These are phyloP conservation scores for Pseudocercospora pini-densiflorae DNA, from an alignment of 2,329 filamentous ascomycete genomes.

Conservation along the genomic window DNA sequence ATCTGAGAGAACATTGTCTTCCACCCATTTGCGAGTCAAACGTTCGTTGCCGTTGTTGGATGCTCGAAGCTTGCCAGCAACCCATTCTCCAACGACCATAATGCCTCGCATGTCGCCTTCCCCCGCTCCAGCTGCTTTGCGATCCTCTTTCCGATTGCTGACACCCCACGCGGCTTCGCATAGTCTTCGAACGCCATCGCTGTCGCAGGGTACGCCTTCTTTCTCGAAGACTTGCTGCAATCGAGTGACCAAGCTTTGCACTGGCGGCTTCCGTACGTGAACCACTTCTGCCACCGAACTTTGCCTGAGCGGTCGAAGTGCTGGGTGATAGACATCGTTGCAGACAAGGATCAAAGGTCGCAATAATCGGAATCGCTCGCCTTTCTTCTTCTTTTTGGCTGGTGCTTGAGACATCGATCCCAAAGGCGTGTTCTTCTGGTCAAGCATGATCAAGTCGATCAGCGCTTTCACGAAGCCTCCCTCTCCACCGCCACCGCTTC, in stretches of 20 bases:
- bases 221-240: constrained; percentile 85
- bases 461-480: constrained; percentile 95
- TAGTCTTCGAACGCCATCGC: constrained; percentile 82
- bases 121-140: constrained; percentile 59
- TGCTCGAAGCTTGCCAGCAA: constrained; percentile 69
- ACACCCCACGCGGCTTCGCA: constrained; percentile 86
- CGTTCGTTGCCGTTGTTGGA: constrained; percentile 48
- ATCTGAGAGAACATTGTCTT: constrained; percentile 70
- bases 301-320: constrained; percentile 83
- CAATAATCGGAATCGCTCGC: constrained; percentile 84
- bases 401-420: constrained; percentile 42
- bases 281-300: constrained; percentile 86
- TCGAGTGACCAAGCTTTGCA: constrained; percentile 82
- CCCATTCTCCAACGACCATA: constrained; percentile 88
- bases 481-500: constrained; percentile 74
- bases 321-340: constrained; percentile 95
- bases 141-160: constrained; percentile 68
- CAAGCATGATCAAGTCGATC: constrained; percentile 83
- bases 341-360: constrained; percentile 92
- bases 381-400: constrained; percentile 65
- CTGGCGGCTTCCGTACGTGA: constrained; percentile 83
- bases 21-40: constrained; percentile 77
- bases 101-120: constrained; percentile 79
- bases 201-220: constrained; percentile 86
- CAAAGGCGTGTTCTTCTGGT: constrained; percentile 73